Evolutionary conservation across 768 basidiomycete species (phyloP), one percentile per base, ranked within the genome.

Genomic region (Wakefieldia striispora): DNA sequence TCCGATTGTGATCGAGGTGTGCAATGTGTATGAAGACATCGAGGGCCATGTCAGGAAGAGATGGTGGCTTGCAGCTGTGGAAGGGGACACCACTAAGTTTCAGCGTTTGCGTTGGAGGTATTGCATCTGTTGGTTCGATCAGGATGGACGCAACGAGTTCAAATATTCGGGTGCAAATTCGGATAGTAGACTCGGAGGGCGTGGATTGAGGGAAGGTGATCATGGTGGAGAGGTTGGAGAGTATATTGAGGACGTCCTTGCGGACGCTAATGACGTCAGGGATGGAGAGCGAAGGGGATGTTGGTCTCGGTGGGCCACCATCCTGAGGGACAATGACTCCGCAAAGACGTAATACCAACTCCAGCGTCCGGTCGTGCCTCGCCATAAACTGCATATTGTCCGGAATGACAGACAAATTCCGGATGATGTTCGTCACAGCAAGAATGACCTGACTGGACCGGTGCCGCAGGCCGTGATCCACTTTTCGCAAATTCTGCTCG

Each of bases 1-100:
- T 80, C 21, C 95, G 85, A 63, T 93, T 95, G 27, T 73, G 70
- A 68, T 98, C 95, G 16, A 74, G 69, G 42, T 88, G 85, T 29
- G 83, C 80, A 48, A 97, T 69, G 35, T 83, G 81, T n/a, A 88
- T 85, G 60, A 94, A 88, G 3, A 84, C 82, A 52, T 95, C 90
- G 44, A 97, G 74, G n/a, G 91, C 90, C 27, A 81, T 70, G 57
- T 94, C 90, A 8, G 82, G 75, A 33, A 84, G 72, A 21, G 75
- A 65, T 0, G 86, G 81, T 19, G 87, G 86, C 50, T 73, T 80
- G 24, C 69, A 68, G 31, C 53, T 72, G 40, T 70, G 67, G 14
- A 74, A 70, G 6, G 72, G 62, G 9, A 69, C 60, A 6, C 82
- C 81, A 43, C 70, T 68, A 33, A 79, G 69, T 56, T 87, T 78